Evolutionary conservation across 495 filamentous ascomycete species (phyloP).

Genomic region (Aspergillus leporis): DNA sequence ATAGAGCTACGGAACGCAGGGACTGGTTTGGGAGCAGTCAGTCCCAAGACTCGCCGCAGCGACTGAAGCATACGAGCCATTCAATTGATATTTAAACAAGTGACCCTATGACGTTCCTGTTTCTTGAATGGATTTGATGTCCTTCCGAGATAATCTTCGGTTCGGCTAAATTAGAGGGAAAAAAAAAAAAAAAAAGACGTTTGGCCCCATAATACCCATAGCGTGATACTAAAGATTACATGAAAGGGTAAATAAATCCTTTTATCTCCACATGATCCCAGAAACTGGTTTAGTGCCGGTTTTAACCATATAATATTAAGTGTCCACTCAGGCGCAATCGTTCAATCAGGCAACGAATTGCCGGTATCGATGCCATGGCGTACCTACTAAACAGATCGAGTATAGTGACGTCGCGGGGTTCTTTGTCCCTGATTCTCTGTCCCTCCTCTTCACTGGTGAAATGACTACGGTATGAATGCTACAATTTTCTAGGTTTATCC

Average conservation of each 20-base stretch:
- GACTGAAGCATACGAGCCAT: conserved; percentile 45
- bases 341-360: background rate
- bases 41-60: conserved; percentile 37
- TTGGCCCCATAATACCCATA: background rate
- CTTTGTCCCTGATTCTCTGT: background rate
- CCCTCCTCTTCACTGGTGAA: background rate
- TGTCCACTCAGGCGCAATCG: background rate
- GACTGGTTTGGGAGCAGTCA: conserved; percentile 16
- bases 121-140: background rate
- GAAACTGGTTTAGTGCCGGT: background rate
- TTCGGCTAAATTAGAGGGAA: background rate
- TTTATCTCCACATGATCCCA: background rate
- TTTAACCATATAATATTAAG: background rate
- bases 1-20: conserved; percentile 30
- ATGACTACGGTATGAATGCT: background rate
- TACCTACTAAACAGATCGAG: background rate
- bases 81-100: conserved; percentile 9
- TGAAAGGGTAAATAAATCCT: background rate
- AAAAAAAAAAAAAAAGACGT: conserved; percentile 6
- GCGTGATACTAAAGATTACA: background rate
- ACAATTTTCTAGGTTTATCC: background rate
- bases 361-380: no score
- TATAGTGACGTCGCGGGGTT: background rate
- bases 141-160: background rate
- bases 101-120: background rate